These are phyloP conservation scores for Clonostachys rosea DNA, from an alignment of 2,329 filamentous ascomycete species.

Conservation along the genomic window DNA sequence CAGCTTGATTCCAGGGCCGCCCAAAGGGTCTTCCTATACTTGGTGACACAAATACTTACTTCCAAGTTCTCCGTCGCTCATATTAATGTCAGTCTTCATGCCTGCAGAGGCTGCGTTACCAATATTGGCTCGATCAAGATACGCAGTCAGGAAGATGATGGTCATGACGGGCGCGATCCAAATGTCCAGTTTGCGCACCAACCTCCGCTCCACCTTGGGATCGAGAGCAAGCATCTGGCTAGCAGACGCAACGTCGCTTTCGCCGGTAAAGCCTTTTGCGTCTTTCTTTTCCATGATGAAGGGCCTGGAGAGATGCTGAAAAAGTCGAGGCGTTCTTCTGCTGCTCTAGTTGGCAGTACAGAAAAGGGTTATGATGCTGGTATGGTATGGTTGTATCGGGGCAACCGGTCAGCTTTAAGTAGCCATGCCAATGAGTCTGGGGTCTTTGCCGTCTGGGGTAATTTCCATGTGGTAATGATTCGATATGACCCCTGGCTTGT, in stretches of 20 bases:
- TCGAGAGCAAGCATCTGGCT: constrained; percentile 3
- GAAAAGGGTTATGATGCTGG: neutral
- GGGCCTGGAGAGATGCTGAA: neutral
- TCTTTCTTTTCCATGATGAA: neutral
- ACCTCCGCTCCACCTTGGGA: constrained; percentile 10
- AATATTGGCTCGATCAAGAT: constrained; percentile 12
- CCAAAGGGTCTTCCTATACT: neutral
- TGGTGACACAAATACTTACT: constrained; percentile 3
- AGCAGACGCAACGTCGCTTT: neutral
- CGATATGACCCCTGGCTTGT: too few relatives aligned
- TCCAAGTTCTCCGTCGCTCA: constrained; percentile 25
- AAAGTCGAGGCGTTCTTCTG: neutral
- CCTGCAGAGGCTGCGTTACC: constrained; percentile 11
- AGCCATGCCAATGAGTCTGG: neutral
- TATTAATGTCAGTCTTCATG: constrained; percentile 26
- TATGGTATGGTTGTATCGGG: neutral
- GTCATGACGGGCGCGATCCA: constrained; percentile 21
- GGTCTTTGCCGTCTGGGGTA: neutral
- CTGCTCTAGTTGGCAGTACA: too few relatives aligned
- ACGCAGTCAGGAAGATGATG: constrained; percentile 28
- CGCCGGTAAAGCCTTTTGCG: neutral
- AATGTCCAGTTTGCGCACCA: constrained; percentile 21
- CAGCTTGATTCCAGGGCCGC: neutral
- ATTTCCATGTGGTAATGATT: too few relatives aligned
- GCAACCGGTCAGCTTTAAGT: neutral